These are phyloP conservation scores for Picochlorum sp. DNA, from an alignment of 139 green algal genomes.

Conservation along the genomic window DNA sequence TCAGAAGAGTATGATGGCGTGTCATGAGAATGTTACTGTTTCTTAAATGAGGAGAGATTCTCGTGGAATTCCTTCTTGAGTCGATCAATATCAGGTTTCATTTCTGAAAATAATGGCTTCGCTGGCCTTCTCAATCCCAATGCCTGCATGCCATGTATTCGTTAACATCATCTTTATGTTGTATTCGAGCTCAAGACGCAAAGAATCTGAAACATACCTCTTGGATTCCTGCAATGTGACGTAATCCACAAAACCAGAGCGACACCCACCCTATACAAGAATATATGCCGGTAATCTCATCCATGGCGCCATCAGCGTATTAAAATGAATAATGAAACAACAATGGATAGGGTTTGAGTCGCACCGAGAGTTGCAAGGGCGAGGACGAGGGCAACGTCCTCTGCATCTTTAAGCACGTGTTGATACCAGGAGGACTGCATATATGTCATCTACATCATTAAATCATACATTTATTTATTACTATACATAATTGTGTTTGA, in stretches of 20 bases:
- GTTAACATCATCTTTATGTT: no score
- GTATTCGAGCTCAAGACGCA: no score
- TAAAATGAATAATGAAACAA: no score
- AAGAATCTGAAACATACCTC: constrained; percentile 3
- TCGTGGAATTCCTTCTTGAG: not conserved
- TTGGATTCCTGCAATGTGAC: constrained; percentile 20
- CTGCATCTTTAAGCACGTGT: no score
- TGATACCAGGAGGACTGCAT: no score
- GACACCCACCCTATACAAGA: constrained; percentile 16
- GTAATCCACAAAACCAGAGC: constrained; percentile 20
- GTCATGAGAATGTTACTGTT: not conserved
- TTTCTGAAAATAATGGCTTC: not conserved
- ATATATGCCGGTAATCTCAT: not conserved
- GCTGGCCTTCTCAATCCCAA: constrained; percentile 10
- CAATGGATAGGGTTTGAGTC: no score
- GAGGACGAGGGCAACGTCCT: no score
- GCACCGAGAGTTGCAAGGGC: no score
- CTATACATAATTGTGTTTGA: no score
- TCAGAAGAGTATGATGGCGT: constrained; percentile 28
- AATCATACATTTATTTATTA: no score
- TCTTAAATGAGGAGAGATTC: not conserved
- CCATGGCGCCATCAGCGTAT: no score
- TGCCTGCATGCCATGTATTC: not conserved
- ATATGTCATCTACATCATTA: no score
- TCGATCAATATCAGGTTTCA: not conserved